phyloP scores from a whole-genome alignment of 2,329 filamentous ascomycete species.

The Diaporthe sp. region DNA sequence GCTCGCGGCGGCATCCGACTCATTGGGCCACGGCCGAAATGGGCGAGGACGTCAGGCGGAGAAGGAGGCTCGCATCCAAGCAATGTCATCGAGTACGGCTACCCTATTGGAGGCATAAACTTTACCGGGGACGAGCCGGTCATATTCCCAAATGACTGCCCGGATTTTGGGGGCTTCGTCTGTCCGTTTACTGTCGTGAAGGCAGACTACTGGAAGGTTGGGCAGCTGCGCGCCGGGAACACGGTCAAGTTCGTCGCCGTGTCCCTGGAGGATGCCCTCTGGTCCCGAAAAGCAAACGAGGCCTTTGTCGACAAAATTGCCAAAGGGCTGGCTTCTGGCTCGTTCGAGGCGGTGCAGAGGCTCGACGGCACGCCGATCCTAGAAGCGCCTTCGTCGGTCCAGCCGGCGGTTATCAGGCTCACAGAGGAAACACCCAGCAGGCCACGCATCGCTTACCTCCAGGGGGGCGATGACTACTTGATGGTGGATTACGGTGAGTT shows the following conservation, averaged over 20 bases:
- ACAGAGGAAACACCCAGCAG: slow-evolving; percentile 51
- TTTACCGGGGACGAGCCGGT: slow-evolving; percentile 74
- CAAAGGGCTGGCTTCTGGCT: slow-evolving; percentile 15
- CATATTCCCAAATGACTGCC: slow-evolving; percentile 71
- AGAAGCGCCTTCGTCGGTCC: background rate
- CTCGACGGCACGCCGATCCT: slow-evolving; percentile 30
- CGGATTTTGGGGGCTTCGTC: slow-evolving; percentile 73
- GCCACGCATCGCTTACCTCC: slow-evolving; percentile 57
- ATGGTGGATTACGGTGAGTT: slow-evolving; percentile 66
- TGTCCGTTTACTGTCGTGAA: slow-evolving; percentile 68
- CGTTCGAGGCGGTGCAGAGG: slow-evolving; percentile 1
- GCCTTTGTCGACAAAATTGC: slow-evolving; percentile 53
- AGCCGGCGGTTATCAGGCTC: slow-evolving; percentile 40
- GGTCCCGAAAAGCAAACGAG: slow-evolving; percentile 58
- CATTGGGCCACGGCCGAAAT: slow-evolving; percentile 70
- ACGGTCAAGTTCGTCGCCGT: slow-evolving; percentile 64
- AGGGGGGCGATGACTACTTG: slow-evolving; percentile 64
- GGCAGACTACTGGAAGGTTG: slow-evolving; percentile 73
- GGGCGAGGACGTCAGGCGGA: slow-evolving; percentile 71
- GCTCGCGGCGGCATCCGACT: slow-evolving; percentile 72
- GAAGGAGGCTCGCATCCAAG: slow-evolving; percentile 75
- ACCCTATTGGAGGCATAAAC: slow-evolving; percentile 69
- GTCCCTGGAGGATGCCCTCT: slow-evolving; percentile 65
- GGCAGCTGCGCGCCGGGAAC: slow-evolving; percentile 72
- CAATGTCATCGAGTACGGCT: slow-evolving; percentile 72